These are phyloP conservation scores for Salix arbutifolia DNA, from an alignment of 345 rosid species.

Conservation along the genomic window DNA sequence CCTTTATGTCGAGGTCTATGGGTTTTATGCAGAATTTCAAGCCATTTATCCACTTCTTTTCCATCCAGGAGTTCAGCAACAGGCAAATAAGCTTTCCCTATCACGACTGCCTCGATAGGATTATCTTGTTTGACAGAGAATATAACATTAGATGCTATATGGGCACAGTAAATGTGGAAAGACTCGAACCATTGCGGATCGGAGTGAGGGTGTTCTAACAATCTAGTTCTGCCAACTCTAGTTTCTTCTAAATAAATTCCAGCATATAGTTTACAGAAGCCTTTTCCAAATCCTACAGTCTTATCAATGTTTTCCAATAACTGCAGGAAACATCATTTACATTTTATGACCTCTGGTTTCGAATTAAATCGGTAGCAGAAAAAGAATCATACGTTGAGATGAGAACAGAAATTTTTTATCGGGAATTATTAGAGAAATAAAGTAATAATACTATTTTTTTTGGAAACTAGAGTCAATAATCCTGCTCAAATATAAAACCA, in stretches of 20 bases:
- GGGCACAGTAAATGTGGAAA: slow-evolving; percentile 48
- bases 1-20: slow-evolving; percentile 15
- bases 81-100: slow-evolving; percentile 48
- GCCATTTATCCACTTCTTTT: slow-evolving; percentile 40
- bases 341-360: not conserved
- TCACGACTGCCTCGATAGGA: slow-evolving; percentile 28
- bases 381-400: not conserved
- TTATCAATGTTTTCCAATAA: slow-evolving; percentile 23
- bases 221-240: slow-evolving; percentile 37
- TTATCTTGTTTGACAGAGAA: slow-evolving; percentile 42
- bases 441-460: too few species aligned
- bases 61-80: slow-evolving; percentile 31
- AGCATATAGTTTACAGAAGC: slow-evolving; percentile 30
- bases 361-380: not conserved
- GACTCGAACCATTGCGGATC: slow-evolving; percentile 38
- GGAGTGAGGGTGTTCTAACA: slow-evolving; percentile 17
- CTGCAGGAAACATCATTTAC: slow-evolving; percentile 18
- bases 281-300: slow-evolving; percentile 26
- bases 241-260: slow-evolving; percentile 38
- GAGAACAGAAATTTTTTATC: too few species aligned
- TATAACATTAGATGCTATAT: slow-evolving; percentile 37
- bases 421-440: too few species aligned
- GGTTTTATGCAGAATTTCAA: slow-evolving; percentile 22
- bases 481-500: too few species aligned
- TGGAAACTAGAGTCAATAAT: too few species aligned